Conservation (phyloP, 305 asterid genomes). For the Fraxinus xanthoxyloides region DNA sequence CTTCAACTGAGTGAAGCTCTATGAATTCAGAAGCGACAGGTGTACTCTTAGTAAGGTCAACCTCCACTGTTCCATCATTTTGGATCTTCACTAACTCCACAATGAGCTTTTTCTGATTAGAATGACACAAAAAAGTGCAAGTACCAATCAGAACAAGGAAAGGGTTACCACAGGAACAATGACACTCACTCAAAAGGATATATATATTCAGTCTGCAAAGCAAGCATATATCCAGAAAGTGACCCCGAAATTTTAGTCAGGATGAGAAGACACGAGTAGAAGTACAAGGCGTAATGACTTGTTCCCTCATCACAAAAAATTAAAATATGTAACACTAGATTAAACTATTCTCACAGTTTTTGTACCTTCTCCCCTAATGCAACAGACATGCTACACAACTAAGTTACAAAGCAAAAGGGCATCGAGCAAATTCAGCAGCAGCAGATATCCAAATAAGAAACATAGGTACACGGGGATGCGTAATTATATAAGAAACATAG, state of each 20-base stretch:
- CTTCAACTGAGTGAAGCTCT: slow-evolving; percentile 67
- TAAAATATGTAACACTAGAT: neutral
- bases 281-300: neutral
- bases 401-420: neutral
- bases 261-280: neutral
- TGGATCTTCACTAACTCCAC: slow-evolving; percentile 26
- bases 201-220: neutral
- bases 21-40: slow-evolving; percentile 80
- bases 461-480: neutral
- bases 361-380: neutral
- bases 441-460: neutral
- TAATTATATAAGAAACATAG: neutral
- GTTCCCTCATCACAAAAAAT: neutral
- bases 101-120: slow-evolving; percentile 61
- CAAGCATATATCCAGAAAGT: neutral
- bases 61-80: slow-evolving; percentile 73
- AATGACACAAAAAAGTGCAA: slow-evolving; percentile 20
- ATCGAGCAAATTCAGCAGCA: neutral
- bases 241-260: neutral
- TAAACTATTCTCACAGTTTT: neutral
- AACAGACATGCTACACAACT: neutral
- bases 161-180: neutral
- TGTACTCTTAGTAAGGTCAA: slow-evolving; percentile 69
- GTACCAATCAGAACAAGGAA: slow-evolving; percentile 5
- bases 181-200: neutral